A percentile compares a stretch with the other conserved stretches of the same genome.
These are phyloP conservation scores for Fusarium transvaalense DNA, from an alignment of 2,329 filamentous ascomycete genomes.

Conservation along the genomic window DNA sequence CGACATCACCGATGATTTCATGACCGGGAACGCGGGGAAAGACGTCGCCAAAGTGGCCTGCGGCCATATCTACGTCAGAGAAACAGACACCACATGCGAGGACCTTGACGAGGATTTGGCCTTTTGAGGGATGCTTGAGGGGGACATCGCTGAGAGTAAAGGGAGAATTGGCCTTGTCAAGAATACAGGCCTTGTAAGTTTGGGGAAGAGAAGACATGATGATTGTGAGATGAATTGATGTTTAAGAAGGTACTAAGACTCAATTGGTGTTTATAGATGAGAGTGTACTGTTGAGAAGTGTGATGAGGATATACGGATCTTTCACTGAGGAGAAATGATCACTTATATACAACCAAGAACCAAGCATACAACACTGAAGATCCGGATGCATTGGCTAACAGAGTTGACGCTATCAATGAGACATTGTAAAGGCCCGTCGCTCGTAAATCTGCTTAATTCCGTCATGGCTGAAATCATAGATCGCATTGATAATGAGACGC, in stretches of 20 bases:
- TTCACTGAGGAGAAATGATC: too few species aligned
- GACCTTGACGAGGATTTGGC: slow-evolving; percentile 77
- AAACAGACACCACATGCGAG: slow-evolving; percentile 80
- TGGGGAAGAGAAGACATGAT: slow-evolving; percentile 65
- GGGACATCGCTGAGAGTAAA: slow-evolving; percentile 70
- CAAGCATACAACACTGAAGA: neutral
- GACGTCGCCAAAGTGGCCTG: slow-evolving; percentile 64
- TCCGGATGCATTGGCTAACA: neutral
- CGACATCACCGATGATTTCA: slow-evolving; percentile 77
- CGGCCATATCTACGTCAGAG: slow-evolving; percentile 65
- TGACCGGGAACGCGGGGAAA: slow-evolving; percentile 77
- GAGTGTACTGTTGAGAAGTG: neutral
- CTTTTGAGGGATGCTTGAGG: slow-evolving; percentile 66
- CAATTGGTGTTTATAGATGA: neutral
- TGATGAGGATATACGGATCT: neutral
- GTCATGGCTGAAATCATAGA: neutral
- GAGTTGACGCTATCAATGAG: neutral
- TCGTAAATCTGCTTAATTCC: slow-evolving; percentile 14
- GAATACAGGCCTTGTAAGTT: slow-evolving; percentile 74
- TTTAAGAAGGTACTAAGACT: neutral
- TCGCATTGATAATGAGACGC: neutral
- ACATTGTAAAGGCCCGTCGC: neutral
- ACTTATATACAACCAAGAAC: slow-evolving; percentile 8
- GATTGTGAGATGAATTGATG: neutral
- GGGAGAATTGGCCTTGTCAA: slow-evolving; percentile 65